Percentiles rank a stretch among this genome's conserved stretches.
Evolutionary conservation across 1,139 yeast genomes (phyloP).

Genomic region (Geotrichum carabidarum): DNA sequence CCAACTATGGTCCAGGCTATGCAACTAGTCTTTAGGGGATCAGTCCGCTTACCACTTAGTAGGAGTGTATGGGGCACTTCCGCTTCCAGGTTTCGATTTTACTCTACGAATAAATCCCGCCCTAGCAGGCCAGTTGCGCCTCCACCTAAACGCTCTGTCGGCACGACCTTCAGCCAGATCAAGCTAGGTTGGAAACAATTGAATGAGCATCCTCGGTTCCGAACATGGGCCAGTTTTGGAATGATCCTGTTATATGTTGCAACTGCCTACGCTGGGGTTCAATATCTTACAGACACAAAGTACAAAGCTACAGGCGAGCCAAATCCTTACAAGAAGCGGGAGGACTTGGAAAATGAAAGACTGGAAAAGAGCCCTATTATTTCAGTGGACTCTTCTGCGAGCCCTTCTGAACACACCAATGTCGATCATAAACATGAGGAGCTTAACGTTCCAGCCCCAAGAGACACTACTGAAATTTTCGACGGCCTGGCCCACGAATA

Average conservation of each 20-base stretch:
- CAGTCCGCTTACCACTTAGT: background rate
- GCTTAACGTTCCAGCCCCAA: slow-evolving; percentile 47
- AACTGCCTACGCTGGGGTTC: slow-evolving; percentile 32
- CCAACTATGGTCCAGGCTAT: background rate
- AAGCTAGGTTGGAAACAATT: slow-evolving; percentile 23
- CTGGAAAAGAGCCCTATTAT: slow-evolving; percentile 15
- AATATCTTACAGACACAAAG: slow-evolving; percentile 36
- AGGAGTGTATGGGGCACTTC: background rate
- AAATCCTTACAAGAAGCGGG: slow-evolving; percentile 33
- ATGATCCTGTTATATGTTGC: slow-evolving; percentile 30
- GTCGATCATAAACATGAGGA: slow-evolving; percentile 2
- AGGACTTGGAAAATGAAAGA: slow-evolving; percentile 23
- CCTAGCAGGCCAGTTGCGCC: slow-evolving; percentile 14
- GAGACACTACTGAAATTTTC: slow-evolving; percentile 80
- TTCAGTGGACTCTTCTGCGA: background rate
- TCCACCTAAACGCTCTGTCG: slow-evolving; percentile 1
- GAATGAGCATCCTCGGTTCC: slow-evolving; percentile 24
- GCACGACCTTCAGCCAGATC: slow-evolving; percentile 14
- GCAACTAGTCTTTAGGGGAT: background rate
- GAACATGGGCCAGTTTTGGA: slow-evolving; percentile 21
- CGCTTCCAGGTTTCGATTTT: background rate
- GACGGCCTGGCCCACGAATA: slow-evolving; percentile 74
- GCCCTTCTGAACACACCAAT: background rate
- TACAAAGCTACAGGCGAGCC: slow-evolving; percentile 37
- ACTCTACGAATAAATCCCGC: background rate